A percentile compares a stretch with the other conserved stretches of the same genome.
Conservation (phyloP, 2,329 filamentous ascomycete genomes). For the Apiospora arundinis region DNA sequence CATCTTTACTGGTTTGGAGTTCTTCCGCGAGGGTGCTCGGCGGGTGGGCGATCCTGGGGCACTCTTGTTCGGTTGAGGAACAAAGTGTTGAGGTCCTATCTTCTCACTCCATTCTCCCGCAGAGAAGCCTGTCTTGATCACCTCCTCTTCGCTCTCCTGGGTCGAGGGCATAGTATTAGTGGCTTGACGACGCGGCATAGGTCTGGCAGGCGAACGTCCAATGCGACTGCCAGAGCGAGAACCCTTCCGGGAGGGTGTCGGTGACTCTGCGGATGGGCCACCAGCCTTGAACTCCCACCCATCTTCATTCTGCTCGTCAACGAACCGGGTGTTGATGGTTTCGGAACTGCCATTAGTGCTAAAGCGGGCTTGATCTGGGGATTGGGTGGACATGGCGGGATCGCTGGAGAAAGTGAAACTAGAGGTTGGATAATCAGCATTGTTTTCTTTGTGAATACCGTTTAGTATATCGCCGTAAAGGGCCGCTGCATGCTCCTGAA, state of each 20-base stretch:
- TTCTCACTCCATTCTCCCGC: constrained; percentile 60
- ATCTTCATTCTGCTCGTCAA: constrained; percentile 52
- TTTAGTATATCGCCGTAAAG: neutral
- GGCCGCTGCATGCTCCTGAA: constrained; percentile 1
- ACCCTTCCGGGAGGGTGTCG: constrained; percentile 42
- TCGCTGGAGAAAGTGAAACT: constrained; percentile 57
- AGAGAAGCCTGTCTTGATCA: constrained; percentile 48
- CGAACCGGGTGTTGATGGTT: constrained; percentile 68
- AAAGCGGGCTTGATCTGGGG: constrained; percentile 44
- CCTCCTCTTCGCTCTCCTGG: constrained; percentile 35
- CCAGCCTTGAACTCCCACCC: constrained; percentile 62
- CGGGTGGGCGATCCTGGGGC: constrained; percentile 53
- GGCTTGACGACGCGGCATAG: constrained; percentile 23
- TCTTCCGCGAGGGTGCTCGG: constrained; percentile 52
- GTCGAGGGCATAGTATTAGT: constrained; percentile 31
- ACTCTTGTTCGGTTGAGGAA: constrained; percentile 48
- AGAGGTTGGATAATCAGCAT: constrained; percentile 41
- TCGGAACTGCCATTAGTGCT: constrained; percentile 57
- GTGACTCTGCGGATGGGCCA: constrained; percentile 36
- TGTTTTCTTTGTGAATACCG: constrained; percentile 25
- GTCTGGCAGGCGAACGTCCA: constrained; percentile 37
- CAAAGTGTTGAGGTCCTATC: constrained; percentile 62
- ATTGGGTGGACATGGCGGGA: constrained; percentile 50
- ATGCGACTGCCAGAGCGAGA: constrained; percentile 48
- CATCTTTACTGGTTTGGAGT: constrained; percentile 60